Conservation (phyloP, 257 asterid genomes). For the Solanum pimpinellifolium region DNA sequence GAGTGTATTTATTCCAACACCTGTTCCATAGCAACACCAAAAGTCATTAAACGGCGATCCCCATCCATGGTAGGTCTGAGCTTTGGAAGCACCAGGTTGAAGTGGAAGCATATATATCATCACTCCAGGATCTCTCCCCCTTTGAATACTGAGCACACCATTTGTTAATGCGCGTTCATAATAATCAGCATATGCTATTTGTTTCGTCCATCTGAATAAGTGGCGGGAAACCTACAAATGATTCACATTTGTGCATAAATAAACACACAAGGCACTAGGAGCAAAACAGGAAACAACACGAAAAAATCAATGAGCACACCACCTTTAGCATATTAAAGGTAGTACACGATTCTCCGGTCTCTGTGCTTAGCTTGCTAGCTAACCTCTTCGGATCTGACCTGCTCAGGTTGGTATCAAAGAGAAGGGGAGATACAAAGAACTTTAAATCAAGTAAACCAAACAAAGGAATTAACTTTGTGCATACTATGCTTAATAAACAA, state of each 20-base stretch:
- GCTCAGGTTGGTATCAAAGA: not conserved
- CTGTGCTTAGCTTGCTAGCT: conserved; percentile 38
- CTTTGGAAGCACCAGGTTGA: conserved; percentile 67
- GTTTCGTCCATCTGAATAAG: conserved; percentile 89
- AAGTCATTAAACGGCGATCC: conserved; percentile 57
- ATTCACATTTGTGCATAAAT: not conserved
- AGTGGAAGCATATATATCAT: conserved; percentile 95
- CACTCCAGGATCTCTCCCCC: conserved; percentile 79
- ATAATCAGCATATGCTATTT: conserved; percentile 77
- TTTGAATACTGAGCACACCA: conserved; percentile 81
- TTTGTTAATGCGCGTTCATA: conserved; percentile 83
- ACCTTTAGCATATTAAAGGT: conserved; percentile 96
- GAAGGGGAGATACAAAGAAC: not conserved
- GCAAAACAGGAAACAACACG: not conserved
- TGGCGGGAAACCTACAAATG: conserved; percentile 64
- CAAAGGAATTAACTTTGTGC: not conserved
- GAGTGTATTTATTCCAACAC: conserved; percentile 12
- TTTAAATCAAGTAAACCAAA: not conserved
- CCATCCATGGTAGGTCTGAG: conserved; percentile 62
- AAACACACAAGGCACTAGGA: not conserved
- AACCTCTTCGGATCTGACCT: conserved; percentile 76
- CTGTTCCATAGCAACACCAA: conserved; percentile 99
- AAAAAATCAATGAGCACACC: conserved; percentile 7
- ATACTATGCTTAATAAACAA: not conserved
- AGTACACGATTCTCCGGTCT: conserved; percentile 86